phyloP scores from a whole-genome alignment of 1,284 basidiomycete species.

The Malassezia equina region DNA sequence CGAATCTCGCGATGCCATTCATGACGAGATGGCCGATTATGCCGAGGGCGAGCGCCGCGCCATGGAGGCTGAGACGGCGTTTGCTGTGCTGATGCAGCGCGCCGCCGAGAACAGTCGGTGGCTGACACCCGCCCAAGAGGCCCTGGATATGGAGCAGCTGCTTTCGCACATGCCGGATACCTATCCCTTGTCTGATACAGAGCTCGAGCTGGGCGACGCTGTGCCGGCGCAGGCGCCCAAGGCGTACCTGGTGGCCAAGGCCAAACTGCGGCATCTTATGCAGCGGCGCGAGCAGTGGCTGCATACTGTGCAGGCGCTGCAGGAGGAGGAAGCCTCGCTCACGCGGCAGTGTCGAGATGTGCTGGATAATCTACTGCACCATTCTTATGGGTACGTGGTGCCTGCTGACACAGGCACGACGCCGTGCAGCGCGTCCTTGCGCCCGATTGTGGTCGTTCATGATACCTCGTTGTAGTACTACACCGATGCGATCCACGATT shows the following conservation, averaged over 20 bases:
- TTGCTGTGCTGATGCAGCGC: slow-evolving; percentile 1
- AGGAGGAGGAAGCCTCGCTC: slow-evolving; percentile 15
- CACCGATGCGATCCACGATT: slow-evolving; percentile 55
- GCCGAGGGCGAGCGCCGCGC: slow-evolving; percentile 22
- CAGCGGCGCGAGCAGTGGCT: slow-evolving; percentile 25
- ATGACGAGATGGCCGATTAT: slow-evolving; percentile 31
- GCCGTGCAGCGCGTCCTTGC: background rate
- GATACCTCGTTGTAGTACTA: background rate
- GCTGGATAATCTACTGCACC: slow-evolving; percentile 26
- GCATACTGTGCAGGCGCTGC: slow-evolving; percentile 12
- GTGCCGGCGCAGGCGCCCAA: slow-evolving; percentile 10
- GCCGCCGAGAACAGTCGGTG: slow-evolving; percentile 15
- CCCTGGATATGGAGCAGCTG: slow-evolving; percentile 24
- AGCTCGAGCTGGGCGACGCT: background rate
- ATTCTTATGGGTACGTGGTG: slow-evolving; percentile 17
- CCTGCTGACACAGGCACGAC: background rate
- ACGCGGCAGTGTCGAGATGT: slow-evolving; percentile 16
- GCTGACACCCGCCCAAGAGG: slow-evolving; percentile 28
- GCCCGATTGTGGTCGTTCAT: background rate
- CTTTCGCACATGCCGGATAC: slow-evolving; percentile 12
- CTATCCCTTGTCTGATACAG: background rate
- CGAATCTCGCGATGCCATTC: slow-evolving; percentile 10
- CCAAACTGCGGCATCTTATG: slow-evolving; percentile 24
- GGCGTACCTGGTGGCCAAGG: slow-evolving; percentile 39
- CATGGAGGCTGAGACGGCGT: background rate